These are phyloP conservation scores for Yarrowia alimentaria DNA, from an alignment of 805 yeast genomes.

Conservation along the genomic window DNA sequence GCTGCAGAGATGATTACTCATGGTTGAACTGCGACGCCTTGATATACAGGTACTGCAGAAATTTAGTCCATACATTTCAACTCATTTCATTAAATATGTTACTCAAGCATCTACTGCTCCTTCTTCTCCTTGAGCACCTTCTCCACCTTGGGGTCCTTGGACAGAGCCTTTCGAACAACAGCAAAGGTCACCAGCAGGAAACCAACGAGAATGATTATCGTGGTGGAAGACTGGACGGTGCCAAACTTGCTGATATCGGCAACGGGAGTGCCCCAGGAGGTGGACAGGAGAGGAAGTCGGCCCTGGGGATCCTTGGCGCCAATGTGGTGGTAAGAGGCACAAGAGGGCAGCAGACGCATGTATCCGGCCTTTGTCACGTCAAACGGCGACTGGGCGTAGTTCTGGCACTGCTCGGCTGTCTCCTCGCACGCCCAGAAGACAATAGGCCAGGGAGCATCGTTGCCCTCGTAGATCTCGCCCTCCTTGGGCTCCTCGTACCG, in stretches of 20 bases:
- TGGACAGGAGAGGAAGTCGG: neutral
- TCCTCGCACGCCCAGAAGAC: conserved; percentile 55
- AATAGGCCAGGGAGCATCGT: conserved; percentile 42
- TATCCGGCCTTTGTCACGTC: conserved; percentile 3
- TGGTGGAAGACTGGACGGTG: conserved; percentile 42
- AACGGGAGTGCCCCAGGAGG: conserved; percentile 41
- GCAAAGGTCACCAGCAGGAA: conserved; percentile 30
- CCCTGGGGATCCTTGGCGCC: conserved; percentile 2
- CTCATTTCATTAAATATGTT: neutral
- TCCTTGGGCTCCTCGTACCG: conserved; percentile 49
- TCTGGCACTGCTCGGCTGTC: conserved; percentile 33
- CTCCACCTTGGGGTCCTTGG: neutral
- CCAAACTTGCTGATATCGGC: conserved; percentile 40
- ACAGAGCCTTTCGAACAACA: conserved; percentile 1
- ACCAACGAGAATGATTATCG: conserved; percentile 41
- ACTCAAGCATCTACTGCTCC: conserved; percentile 3
- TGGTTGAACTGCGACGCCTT: too few relatives aligned
- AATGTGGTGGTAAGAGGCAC: conserved; percentile 14
- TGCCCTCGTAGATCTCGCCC: conserved; percentile 32
- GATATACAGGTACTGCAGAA: too few relatives aligned
- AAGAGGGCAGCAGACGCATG: conserved; percentile 18
- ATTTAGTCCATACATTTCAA: too few relatives aligned
- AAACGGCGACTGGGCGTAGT: conserved; percentile 29
- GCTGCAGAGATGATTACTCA: too few relatives aligned
- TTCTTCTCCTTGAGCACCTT: conserved; percentile 16